Evolutionary conservation across 2,329 filamentous ascomycete genomes (phyloP), one percentile per base, ranked within the genome.

Genomic region (Alternaria ventricosa): DNA sequence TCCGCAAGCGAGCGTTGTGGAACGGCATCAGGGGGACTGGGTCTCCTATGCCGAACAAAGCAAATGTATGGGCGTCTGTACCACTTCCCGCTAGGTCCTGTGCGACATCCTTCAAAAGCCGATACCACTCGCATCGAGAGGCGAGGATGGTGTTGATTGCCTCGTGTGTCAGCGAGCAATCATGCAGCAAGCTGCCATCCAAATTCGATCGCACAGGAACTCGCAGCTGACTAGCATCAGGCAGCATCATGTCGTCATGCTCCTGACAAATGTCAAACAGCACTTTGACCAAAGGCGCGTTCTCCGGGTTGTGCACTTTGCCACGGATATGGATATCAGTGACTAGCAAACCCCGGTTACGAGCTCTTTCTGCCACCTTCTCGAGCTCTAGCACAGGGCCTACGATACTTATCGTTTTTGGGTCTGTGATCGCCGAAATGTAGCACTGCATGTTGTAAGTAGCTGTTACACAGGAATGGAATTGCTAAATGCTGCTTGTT

Each of bases 261-360:
- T 55, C 23, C 27, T 51, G 49, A 22, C 57, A 61, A 44, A 66
- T 20, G 36, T 51, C 47, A 27, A 60, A 62, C 1, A 72, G 62
- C 25, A 67, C 65, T n/a, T 65, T 44, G 30, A 63, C 70, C n/a
- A 71, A 53, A 45, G 61, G 43, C 12, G 57, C 55, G 12, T 72
- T 72, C 53, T 71, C 70, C 7, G 70, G 70, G 45, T 71, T 72
- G 53, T 72, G 70, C 43, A 67, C 65, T 58, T 72, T 71, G 13
- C 70, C 70, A 5, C 65, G 56, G 28, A 72, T 54, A 33, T 72
- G 61, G 20, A 71, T 72, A n/a, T 55, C 60, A 2, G 66, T 57
- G 18, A 63, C 63, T 44, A 60, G 56, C 22, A 72, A 47, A 6
- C 69, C 68, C 7, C 59, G 56, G 10, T 59, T 54, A 30, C 59